Evolutionary conservation across 208 protist genomes (phyloP), one percentile per base, ranked within the genome.

Genomic region (Leishmania major): DNA sequence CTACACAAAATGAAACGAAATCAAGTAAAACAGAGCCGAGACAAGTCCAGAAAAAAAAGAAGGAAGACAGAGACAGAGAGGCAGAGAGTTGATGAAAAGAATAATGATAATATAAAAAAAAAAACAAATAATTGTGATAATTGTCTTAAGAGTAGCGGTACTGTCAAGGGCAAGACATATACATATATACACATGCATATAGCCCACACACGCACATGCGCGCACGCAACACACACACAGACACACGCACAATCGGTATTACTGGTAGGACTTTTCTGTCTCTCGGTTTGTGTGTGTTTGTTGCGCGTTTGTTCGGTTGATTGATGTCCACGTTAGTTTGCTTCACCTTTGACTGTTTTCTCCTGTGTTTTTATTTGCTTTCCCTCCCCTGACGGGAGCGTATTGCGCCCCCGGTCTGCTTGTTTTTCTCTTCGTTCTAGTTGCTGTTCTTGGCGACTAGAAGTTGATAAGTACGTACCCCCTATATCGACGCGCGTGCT

Each of bases 1-100:
- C 43, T 37, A 78, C 10, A 55, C 69, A 64, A 79, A 60, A 2
- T 53, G 22, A 77, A 77, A 10, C 31, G 49, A 77, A 57, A 40
- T 67, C 35, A 82, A 51, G 22, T 22, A 67, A 82, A 77, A 70
- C 22, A 67, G 31, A 51, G 57, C 25, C 35, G 35, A n/a, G 43
- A 45, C 37, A 40, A 76, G 73, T 55, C 35, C 51, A 35, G 15
- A 64, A 25, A 8, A 31, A 73, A 15, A 11, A 51, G 19, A 80
- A 45, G 43, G 43, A 45, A 45, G 43, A 45, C 43, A 49, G 22
- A n/a, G 28, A 49, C 31, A 55, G 37, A 51, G 19, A 80, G 37
- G 31, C 57, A 5, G 22, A 53, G 47, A n/a, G 31, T 40, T 22
- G 71, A 71, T 31, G 28, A 57, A 49, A 37, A 45, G 40, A 28